Evolutionary conservation across 1,284 basidiomycete species (phyloP).

Genomic region (Kalmanozyma brasiliensis): DNA sequence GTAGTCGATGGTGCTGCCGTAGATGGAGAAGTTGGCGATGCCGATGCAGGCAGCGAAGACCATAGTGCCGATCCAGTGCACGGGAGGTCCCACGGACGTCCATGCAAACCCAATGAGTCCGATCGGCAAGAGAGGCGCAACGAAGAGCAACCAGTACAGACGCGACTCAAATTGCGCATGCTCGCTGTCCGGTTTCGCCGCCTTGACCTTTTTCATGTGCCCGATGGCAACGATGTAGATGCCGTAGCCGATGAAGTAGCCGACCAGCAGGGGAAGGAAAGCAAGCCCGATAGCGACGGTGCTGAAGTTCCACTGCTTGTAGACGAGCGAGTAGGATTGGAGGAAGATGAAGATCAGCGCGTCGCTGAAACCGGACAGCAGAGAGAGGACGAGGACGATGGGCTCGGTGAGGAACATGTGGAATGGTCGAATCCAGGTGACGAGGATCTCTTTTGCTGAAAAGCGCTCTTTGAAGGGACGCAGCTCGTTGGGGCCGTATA

Average conservation of each 20-base stretch:
- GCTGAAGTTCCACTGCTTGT: slow-evolving; percentile 69
- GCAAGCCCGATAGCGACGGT: slow-evolving; percentile 58
- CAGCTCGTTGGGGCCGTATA: slow-evolving; percentile 69
- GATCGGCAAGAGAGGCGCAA: slow-evolving; percentile 68
- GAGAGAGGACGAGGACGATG: slow-evolving; percentile 69
- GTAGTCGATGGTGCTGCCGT: slow-evolving; percentile 69
- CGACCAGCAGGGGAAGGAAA: slow-evolving; percentile 69
- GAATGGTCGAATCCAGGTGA: slow-evolving; percentile 68
- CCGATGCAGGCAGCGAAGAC: slow-evolving; percentile 68
- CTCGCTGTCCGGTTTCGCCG: slow-evolving; percentile 56
- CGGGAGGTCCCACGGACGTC: slow-evolving; percentile 69
- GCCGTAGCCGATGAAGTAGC: slow-evolving; percentile 70
- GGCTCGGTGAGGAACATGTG: slow-evolving; percentile 69
- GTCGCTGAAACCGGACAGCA: slow-evolving; percentile 69
- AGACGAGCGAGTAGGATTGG: slow-evolving; percentile 69
- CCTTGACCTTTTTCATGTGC: slow-evolving; percentile 60
- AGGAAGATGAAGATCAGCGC: slow-evolving; percentile 70
- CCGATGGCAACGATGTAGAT: slow-evolving; percentile 67
- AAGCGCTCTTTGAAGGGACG: slow-evolving; percentile 64
- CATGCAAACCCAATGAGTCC: slow-evolving; percentile 70
- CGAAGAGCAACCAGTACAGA: slow-evolving; percentile 68
- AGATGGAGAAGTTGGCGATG: slow-evolving; percentile 67
- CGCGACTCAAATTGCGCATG: slow-evolving; percentile 67
- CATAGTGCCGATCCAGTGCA: slow-evolving; percentile 70
- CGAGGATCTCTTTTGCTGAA: slow-evolving; percentile 65